phyloP scores from a whole-genome alignment of 805 yeast species.

The Sugiyamaella floridensis region DNA sequence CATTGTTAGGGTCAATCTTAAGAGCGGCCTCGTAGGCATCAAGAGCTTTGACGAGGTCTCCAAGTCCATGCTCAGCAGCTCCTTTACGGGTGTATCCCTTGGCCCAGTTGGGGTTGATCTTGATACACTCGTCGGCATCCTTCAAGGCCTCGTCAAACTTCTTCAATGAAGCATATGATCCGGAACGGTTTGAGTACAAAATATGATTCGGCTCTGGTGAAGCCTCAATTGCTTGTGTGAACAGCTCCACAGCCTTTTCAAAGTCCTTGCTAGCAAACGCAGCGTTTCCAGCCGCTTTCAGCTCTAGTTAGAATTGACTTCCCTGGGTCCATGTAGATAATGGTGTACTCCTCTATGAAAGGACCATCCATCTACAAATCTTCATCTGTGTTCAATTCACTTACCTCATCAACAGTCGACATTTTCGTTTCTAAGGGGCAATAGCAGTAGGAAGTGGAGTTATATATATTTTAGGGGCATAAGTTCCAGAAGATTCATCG shows the following conservation, averaged over 20 bases:
- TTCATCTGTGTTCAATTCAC: neutral
- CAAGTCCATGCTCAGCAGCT: conserved; percentile 86
- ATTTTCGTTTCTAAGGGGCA: neutral
- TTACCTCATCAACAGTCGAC: neutral
- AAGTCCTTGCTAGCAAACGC: conserved; percentile 86
- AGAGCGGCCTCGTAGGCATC: conserved; percentile 68
- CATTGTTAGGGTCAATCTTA: conserved; percentile 70
- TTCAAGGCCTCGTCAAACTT: conserved; percentile 66
- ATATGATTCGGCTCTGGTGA: conserved; percentile 85
- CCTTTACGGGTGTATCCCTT: conserved; percentile 93
- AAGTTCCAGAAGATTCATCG: neutral
- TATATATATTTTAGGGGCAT: neutral
- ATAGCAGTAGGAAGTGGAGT: neutral
- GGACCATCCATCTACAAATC: too few relatives aligned
- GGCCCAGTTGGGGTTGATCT: conserved; percentile 83
- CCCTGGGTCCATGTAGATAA: too few relatives aligned
- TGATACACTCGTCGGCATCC: conserved; percentile 81
- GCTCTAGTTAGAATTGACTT: conserved; percentile 21
- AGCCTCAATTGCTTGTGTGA: conserved; percentile 80
- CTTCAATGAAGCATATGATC: conserved; percentile 73
- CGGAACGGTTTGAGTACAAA: conserved; percentile 88
- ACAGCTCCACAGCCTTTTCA: conserved; percentile 67
- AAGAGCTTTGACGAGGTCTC: conserved; percentile 69
- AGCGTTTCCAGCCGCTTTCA: conserved; percentile 87
- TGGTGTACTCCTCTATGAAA: too few relatives aligned